Evolutionary conservation across 306 rosid genomes (phyloP).

Genomic region (Vigna angularis): DNA sequence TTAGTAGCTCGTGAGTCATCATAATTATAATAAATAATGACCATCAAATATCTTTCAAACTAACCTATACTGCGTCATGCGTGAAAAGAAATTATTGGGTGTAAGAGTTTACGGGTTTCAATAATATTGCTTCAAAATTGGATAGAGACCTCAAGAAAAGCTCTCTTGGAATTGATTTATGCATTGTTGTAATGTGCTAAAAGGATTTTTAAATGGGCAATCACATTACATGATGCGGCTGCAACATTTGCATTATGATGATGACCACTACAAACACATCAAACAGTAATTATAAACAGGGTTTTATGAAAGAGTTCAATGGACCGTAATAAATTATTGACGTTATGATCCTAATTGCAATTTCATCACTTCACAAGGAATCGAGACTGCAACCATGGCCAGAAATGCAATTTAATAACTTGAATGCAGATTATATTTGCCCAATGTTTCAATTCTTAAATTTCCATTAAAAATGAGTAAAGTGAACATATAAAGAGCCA

Average conservation of each 20-base stretch:
- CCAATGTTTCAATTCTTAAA: constrained; percentile 44
- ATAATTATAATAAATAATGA: constrained; percentile 40
- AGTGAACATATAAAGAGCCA: constrained; percentile 6
- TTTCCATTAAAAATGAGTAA: constrained; percentile 36
- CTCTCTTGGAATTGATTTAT: constrained; percentile 52
- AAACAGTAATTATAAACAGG: constrained; percentile 4
- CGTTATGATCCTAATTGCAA: background rate
- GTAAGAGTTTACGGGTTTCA: constrained; percentile 43
- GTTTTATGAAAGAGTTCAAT: background rate
- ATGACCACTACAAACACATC: constrained; percentile 3
- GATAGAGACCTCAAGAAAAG: constrained; percentile 50
- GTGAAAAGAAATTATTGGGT: constrained; percentile 50
- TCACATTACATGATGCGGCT: background rate
- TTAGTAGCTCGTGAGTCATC: constrained; percentile 74
- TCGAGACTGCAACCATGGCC: background rate
- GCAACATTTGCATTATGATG: constrained; percentile 17
- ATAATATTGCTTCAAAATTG: constrained; percentile 50
- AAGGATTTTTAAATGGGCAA: constrained; percentile 7
- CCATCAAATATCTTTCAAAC: constrained; percentile 64
- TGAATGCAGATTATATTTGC: background rate
- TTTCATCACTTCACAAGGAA: background rate
- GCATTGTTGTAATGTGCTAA: constrained; percentile 27
- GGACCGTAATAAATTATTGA: background rate
- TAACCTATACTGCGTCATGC: constrained; percentile 63
- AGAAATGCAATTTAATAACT: background rate